These are phyloP conservation scores for Pichia scutulata DNA, from an alignment of 805 yeast species.

Conservation along the genomic window DNA sequence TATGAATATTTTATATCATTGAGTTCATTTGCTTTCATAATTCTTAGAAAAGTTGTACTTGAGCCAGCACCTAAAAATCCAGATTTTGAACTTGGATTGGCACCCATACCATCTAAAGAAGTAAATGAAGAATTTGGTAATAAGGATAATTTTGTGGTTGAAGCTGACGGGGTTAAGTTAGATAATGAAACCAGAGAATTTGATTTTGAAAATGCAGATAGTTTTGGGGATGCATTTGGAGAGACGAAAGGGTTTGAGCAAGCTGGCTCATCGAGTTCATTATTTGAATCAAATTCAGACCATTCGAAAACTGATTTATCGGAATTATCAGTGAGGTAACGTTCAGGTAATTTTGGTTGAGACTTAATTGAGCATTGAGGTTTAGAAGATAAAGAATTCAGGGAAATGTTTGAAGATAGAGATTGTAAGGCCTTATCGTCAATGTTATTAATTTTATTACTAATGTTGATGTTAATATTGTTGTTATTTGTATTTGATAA, in stretches of 20 bases:
- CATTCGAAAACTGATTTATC: slow-evolving; percentile 14
- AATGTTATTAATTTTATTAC: no score
- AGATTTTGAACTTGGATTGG: slow-evolving; percentile 37
- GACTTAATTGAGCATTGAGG: slow-evolving; percentile 13
- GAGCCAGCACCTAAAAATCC: slow-evolving; percentile 66
- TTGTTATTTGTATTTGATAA: slow-evolving; percentile 9
- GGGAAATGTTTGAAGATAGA: neutral
- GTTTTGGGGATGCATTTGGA: slow-evolving; percentile 6
- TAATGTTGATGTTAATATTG: neutral
- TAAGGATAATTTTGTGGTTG: neutral
- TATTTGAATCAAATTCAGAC: slow-evolving; percentile 9
- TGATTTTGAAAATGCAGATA: slow-evolving; percentile 1
- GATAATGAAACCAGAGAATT: slow-evolving; percentile 1
- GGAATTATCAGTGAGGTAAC: slow-evolving; percentile 9
- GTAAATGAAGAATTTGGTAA: slow-evolving; percentile 4
- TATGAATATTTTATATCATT: slow-evolving; percentile 15
- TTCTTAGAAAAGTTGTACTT: slow-evolving; percentile 41
- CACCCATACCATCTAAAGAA: slow-evolving; percentile 57
- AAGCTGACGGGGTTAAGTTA: slow-evolving; percentile 1
- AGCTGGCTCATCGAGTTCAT: neutral
- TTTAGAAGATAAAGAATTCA: neutral
- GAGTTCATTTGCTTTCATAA: slow-evolving; percentile 27
- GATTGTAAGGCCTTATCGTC: neutral
- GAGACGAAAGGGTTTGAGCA: neutral
- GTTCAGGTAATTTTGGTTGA: slow-evolving; percentile 14